phyloP scores from a whole-genome alignment of 805 yeast genomes.

The Cyberlindnera mrakii region DNA sequence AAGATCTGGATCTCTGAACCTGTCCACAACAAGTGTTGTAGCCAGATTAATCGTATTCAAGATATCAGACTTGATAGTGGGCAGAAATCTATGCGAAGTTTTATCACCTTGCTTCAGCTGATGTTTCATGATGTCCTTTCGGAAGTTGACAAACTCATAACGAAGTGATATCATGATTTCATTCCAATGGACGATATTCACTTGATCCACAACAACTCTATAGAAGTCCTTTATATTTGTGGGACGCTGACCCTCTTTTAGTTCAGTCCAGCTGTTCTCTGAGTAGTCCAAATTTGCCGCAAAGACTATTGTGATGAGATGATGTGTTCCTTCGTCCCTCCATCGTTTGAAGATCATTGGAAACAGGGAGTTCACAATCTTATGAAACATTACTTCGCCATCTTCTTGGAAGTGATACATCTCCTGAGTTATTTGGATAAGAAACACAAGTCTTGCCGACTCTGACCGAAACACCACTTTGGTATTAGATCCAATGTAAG shows the following conservation, averaged over 20 bases:
- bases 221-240: conserved; percentile 70
- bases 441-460: conserved; percentile 74
- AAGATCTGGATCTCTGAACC: conserved; percentile 78
- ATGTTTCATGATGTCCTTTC: conserved; percentile 57
- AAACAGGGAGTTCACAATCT: conserved; percentile 83
- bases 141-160: conserved; percentile 77
- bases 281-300: conserved; percentile 63
- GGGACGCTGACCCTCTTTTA: conserved; percentile 68
- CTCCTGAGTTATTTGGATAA: conserved; percentile 86
- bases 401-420: conserved; percentile 98
- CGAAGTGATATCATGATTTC: conserved; percentile 85
- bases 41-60: conserved; percentile 85
- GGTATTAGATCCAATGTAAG: conserved; percentile 68
- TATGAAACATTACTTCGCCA: conserved; percentile 91
- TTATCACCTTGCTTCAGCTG: conserved; percentile 30
- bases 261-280: conserved; percentile 44
- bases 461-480: conserved; percentile 86
- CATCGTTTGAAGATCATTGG: conserved; percentile 86
- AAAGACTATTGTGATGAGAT: conserved; percentile 85
- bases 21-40: conserved; percentile 66
- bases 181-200: conserved; percentile 82
- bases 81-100: conserved; percentile 48
- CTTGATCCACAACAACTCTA: conserved; percentile 93
- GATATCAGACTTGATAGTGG: conserved; percentile 85
- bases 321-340: conserved; percentile 85